These are phyloP conservation scores for Sarcocystis neurona DNA, from an alignment of 169 alveolate species.

Conservation along the genomic window DNA sequence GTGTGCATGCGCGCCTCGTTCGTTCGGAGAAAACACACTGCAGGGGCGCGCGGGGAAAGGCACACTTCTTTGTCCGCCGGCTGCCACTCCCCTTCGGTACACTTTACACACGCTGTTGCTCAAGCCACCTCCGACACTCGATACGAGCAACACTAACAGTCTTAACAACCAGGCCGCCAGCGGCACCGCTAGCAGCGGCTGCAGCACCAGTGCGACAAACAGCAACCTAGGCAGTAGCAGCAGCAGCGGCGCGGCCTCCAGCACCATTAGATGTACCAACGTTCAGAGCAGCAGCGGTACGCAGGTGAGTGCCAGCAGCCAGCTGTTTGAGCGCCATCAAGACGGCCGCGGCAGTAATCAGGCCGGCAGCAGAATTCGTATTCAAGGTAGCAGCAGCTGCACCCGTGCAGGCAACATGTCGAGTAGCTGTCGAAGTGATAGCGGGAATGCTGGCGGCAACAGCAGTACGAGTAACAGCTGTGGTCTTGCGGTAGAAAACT, in stretches of 20 bases:
- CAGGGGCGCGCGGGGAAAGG: slow-evolving; percentile 11
- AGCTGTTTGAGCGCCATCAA: no score
- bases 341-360: no score
- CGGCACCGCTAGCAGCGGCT: background rate
- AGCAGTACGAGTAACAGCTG: background rate
- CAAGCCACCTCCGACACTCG: background rate
- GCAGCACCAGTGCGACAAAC: background rate
- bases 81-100: background rate
- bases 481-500: background rate
- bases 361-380: no score
- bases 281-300: no score
- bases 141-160: background rate
- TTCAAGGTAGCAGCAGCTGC: no score
- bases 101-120: background rate
- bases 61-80: background rate
- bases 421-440: background rate
- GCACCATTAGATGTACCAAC: background rate
- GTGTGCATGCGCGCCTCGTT: background rate
- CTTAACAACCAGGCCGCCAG: background rate
- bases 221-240: background rate
- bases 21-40: background rate
- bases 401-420: no score
- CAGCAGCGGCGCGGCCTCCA: background rate
- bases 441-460: background rate
- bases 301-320: no score